A percentile compares a stretch with the other conserved stretches of the same genome.
These are phyloP conservation scores for Bruguiera gymnorhiza DNA, from an alignment of 345 rosid species.

Conservation along the genomic window DNA sequence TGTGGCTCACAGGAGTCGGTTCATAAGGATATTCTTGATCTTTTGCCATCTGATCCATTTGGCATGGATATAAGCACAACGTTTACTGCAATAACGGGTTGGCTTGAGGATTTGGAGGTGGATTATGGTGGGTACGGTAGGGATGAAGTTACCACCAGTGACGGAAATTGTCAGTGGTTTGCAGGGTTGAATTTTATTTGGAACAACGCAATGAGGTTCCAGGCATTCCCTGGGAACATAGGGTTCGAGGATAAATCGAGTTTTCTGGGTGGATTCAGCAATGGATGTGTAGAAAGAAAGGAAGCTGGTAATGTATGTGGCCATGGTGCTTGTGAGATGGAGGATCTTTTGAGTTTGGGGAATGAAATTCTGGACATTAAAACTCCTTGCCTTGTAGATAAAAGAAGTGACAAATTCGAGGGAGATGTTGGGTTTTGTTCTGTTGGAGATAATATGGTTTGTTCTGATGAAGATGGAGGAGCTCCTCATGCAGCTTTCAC, in stretches of 20 bases:
- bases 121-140: slow-evolving; percentile 47
- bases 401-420: slow-evolving; percentile 18
- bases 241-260: slow-evolving; percentile 25
- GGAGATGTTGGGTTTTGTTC: slow-evolving; percentile 21
- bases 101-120: slow-evolving; percentile 85
- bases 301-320: slow-evolving; percentile 27
- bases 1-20: slow-evolving; percentile 61
- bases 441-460: slow-evolving; percentile 22
- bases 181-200: slow-evolving; percentile 75
- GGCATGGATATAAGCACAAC: slow-evolving; percentile 85
- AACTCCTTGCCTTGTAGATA: slow-evolving; percentile 17
- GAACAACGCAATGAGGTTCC: slow-evolving; percentile 75
- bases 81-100: slow-evolving; percentile 74
- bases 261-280: slow-evolving; percentile 29
- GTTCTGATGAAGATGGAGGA: slow-evolving; percentile 33
- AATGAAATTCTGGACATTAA: slow-evolving; percentile 17
- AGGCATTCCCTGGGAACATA: slow-evolving; percentile 41
- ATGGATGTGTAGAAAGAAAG: slow-evolving; percentile 25
- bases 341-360: slow-evolving; percentile 30
- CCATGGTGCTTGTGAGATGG: slow-evolving; percentile 23
- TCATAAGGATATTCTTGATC: slow-evolving; percentile 74
- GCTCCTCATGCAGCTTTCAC: slow-evolving; percentile 53
- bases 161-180: slow-evolving; percentile 57
- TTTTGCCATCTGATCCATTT: slow-evolving; percentile 92
- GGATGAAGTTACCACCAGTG: slow-evolving; percentile 38